A percentile compares a stretch with the other conserved stretches of the same genome.
Evolutionary conservation across 2,329 filamentous ascomycete genomes (phyloP).

Genomic region (Endothia cerciana): DNA sequence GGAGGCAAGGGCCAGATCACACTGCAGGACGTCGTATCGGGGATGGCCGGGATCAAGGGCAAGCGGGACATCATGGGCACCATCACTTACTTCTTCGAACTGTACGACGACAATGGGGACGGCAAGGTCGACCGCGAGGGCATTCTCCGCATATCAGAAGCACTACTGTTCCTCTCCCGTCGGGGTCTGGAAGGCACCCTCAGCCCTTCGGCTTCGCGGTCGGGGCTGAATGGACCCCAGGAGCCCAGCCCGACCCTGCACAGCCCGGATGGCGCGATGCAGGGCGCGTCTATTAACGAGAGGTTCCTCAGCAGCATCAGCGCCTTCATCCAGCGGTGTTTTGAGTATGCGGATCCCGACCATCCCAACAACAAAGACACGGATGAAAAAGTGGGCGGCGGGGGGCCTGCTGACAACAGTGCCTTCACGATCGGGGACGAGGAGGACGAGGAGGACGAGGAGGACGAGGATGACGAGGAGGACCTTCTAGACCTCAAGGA

Average conservation of each 20-base stretch:
- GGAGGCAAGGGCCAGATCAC: constrained; percentile 78
- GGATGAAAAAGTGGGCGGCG: neutral
- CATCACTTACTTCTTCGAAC: constrained; percentile 96
- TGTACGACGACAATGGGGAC: constrained; percentile 92
- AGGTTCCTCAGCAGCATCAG: constrained; percentile 90
- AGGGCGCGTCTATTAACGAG: constrained; percentile 74
- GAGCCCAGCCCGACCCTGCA: constrained; percentile 36
- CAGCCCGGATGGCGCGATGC: constrained; percentile 44
- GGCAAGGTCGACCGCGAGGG: constrained; percentile 94
- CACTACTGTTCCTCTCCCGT: constrained; percentile 87
- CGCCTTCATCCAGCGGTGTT: constrained; percentile 93
- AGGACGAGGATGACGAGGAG: constrained; percentile 46
- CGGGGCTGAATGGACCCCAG: constrained; percentile 52
- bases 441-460: constrained; percentile 55
- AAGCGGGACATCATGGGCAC: constrained; percentile 96
- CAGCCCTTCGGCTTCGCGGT: constrained; percentile 64
- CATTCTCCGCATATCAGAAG: constrained; percentile 92
- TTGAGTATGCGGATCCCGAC: constrained; percentile 96
- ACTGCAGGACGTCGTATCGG: constrained; percentile 89
- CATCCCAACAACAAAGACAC: constrained; percentile 64
- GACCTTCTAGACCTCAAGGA: constrained; percentile 65
- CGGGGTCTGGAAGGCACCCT: constrained; percentile 79
- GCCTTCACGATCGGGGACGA: constrained; percentile 78
- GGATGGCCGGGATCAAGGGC: constrained; percentile 88
- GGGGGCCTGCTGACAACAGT: constrained; percentile 43